These are phyloP conservation scores for Xylaria hypoxylon DNA, from an alignment of 2,329 filamentous ascomycete species.

Conservation along the genomic window DNA sequence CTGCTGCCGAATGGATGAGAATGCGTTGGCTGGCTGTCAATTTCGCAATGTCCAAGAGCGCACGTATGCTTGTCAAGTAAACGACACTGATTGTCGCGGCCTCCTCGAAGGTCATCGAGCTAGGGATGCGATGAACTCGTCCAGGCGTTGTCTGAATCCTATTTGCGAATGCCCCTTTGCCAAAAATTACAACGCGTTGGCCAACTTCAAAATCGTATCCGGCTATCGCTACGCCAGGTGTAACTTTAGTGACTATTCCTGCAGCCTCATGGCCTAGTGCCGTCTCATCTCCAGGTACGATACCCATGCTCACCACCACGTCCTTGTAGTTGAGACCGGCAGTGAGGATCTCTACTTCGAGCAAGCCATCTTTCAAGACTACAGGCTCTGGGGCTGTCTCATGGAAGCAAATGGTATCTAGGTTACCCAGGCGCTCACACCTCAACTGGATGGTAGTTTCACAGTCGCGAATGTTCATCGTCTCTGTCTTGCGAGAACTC, in stretches of 20 bases:
- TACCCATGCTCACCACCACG: constrained; percentile 30
- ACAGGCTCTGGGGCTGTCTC: constrained; percentile 4
- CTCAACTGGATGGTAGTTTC: constrained; percentile 17
- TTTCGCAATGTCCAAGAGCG: constrained; percentile 45
- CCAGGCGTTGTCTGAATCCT: no score
- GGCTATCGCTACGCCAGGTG: no score
- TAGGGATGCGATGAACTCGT: constrained; percentile 47
- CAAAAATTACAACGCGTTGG: no score
- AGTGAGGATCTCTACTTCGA: constrained; percentile 34
- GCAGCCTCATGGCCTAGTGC: no score
- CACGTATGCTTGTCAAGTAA: constrained; percentile 49
- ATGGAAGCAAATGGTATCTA: constrained; percentile 25
- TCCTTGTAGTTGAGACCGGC: constrained; percentile 38
- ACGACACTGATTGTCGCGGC: constrained; percentile 51
- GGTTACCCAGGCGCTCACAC: constrained; percentile 24
- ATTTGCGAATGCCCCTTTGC: no score
- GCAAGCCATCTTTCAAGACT: neutral
- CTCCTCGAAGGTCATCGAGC: constrained; percentile 50
- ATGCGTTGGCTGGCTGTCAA: constrained; percentile 45
- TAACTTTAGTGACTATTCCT: no score
- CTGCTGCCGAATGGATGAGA: constrained; percentile 39
- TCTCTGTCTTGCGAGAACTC: neutral
- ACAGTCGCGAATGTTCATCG: constrained; percentile 49
- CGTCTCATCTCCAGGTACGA: constrained; percentile 29
- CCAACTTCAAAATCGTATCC: no score